These are phyloP conservation scores for Sapria himalayana DNA, from an alignment of 345 rosid genomes.

Conservation along the genomic window DNA sequence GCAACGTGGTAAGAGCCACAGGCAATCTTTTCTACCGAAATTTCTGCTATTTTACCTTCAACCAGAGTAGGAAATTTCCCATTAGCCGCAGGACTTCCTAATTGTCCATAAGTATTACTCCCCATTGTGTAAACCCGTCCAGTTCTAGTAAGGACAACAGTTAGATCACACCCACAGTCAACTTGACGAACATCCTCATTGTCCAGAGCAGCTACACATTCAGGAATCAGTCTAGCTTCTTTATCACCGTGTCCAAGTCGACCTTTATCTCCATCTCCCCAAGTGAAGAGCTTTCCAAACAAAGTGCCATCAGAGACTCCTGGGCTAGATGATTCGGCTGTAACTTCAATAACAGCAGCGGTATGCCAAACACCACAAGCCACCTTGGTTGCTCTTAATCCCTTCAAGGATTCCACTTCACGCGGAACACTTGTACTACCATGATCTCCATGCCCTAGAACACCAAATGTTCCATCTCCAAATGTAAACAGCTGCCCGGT, in stretches of 20 bases:
- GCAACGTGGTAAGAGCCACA: slow-evolving; percentile 79
- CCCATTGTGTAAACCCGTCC: slow-evolving; percentile 84
- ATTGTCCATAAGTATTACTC: slow-evolving; percentile 45
- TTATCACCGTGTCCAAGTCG: slow-evolving; percentile 65
- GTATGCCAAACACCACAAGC: slow-evolving; percentile 97
- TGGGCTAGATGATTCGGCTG: slow-evolving; percentile 20
- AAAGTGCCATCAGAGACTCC: slow-evolving; percentile 17
- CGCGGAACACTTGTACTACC: slow-evolving; percentile 37
- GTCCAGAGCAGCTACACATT: slow-evolving; percentile 22
- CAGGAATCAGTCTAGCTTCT: slow-evolving; percentile 38
- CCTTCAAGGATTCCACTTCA: slow-evolving; percentile 48
- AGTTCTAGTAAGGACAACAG: slow-evolving; percentile 40
- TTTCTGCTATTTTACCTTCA: slow-evolving; percentile 28
- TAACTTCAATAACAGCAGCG: slow-evolving; percentile 51
- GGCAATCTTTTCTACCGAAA: slow-evolving; percentile 42
- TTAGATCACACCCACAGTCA: slow-evolving; percentile 53
- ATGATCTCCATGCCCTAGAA: slow-evolving; percentile 71
- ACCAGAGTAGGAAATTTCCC: slow-evolving; percentile 39
- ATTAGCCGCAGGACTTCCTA: slow-evolving; percentile 38
- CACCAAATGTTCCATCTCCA: slow-evolving; percentile 91
- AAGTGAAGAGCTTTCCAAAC: slow-evolving; percentile 41
- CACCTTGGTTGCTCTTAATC: slow-evolving; percentile 29
- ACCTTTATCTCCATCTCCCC: slow-evolving; percentile 73
- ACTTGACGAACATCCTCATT: slow-evolving; percentile 34
- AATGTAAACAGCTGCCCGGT: slow-evolving; percentile 65